Percentiles rank a stretch among this genome's conserved stretches.
phyloP scores from a whole-genome alignment of 345 rosid genomes.

The Geranium brycei region DNA sequence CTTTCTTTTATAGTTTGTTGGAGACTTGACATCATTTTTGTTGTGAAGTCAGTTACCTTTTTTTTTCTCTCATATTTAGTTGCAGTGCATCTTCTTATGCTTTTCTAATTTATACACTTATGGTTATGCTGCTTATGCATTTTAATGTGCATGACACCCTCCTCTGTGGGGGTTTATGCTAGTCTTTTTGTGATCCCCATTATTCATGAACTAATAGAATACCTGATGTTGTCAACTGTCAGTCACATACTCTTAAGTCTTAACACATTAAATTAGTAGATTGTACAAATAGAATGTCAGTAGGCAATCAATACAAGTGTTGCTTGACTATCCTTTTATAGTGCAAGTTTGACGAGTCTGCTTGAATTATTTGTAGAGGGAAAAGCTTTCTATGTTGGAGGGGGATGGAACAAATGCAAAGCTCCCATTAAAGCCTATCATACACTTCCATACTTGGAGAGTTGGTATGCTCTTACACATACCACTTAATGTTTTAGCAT shows the following conservation, averaged over 20 bases:
- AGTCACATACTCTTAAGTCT: not conserved
- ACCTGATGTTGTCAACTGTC: too few relatives aligned
- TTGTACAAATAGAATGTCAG: too few relatives aligned
- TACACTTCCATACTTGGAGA: slow-evolving; percentile 92
- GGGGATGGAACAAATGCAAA: slow-evolving; percentile 50
- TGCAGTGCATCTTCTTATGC: not conserved
- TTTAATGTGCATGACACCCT: not conserved
- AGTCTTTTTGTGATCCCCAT: not conserved
- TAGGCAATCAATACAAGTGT: too few relatives aligned
- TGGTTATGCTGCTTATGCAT: not conserved
- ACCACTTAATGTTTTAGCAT: slow-evolving; percentile 2
- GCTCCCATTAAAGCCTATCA: slow-evolving; percentile 58
- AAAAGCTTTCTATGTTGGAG: slow-evolving; percentile 48
- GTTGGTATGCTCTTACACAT: slow-evolving; percentile 48
- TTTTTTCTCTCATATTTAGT: too few relatives aligned
- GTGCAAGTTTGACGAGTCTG: slow-evolving; percentile 1
- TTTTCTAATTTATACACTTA: too few relatives aligned
- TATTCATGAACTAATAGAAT: too few relatives aligned
- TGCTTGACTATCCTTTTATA: too few relatives aligned
- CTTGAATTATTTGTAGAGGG: slow-evolving; percentile 53
- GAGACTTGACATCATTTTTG: not conserved
- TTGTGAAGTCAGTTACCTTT: too few relatives aligned
- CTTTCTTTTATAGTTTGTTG: not conserved
- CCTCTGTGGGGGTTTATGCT: not conserved
- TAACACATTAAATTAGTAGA: not conserved